A percentile compares a stretch with the other conserved stretches of the same genome.
Conservation (phyloP, 139 green algal genomes). For the Coelastrella sp. region DNA sequence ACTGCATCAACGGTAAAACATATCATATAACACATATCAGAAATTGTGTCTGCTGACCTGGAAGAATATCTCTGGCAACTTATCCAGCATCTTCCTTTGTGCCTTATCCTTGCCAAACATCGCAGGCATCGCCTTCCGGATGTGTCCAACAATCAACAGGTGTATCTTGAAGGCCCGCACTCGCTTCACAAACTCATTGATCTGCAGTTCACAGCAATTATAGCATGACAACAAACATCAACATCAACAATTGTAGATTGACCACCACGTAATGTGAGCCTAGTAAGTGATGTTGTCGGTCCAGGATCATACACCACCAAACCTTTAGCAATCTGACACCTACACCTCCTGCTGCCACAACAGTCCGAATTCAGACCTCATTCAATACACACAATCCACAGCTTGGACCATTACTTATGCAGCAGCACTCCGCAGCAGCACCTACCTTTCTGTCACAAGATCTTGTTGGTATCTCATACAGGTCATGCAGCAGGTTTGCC, state of each 20-base stretch:
- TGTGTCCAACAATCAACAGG: constrained; percentile 88
- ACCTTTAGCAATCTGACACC: not conserved
- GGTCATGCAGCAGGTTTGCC: constrained; percentile 89
- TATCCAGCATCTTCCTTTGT: constrained; percentile 81
- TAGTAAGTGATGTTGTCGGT: too few species aligned
- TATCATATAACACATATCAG: not conserved
- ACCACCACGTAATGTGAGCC: too few species aligned
- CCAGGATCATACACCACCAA: too few species aligned
- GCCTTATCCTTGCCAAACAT: constrained; percentile 90
- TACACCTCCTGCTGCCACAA: too few species aligned
- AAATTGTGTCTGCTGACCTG: constrained; percentile 68
- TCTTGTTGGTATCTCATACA: constrained; percentile 86
- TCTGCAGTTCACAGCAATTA: not conserved
- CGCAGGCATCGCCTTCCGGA: constrained; percentile 88
- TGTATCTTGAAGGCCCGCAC: constrained; percentile 93
- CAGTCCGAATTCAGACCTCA: too few species aligned
- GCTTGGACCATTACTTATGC: too few species aligned
- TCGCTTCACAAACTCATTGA: constrained; percentile 99
- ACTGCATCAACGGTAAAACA: too few species aligned
- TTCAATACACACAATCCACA: too few species aligned
- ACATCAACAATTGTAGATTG: too few species aligned
- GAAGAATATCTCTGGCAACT: constrained; percentile 78
- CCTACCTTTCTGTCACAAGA: constrained; percentile 81
- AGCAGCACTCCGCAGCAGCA: not conserved
- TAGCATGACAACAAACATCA: not conserved